phyloP scores from a whole-genome alignment of 768 basidiomycete species.

The Lenzites betulinus region DNA sequence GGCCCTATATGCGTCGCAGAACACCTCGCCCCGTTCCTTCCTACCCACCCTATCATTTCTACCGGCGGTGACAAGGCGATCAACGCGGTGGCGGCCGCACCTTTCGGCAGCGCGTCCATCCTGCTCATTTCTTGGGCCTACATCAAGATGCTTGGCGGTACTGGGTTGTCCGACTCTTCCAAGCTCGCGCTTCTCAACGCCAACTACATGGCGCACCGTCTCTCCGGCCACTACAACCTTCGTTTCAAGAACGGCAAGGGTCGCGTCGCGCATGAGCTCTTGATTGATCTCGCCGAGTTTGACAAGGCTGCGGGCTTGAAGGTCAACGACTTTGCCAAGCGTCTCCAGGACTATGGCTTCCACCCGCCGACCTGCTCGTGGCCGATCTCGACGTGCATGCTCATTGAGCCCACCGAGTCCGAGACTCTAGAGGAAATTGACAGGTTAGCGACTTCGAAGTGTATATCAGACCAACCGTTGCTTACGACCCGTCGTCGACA shows the following conservation, averaged over 20 bases:
- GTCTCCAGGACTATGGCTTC: constrained; percentile 93
- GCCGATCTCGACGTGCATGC: constrained; percentile 97
- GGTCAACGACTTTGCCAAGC: constrained; percentile 95
- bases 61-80: constrained; percentile 74
- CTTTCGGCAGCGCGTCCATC: constrained; percentile 94
- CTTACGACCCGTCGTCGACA: constrained; percentile 28
- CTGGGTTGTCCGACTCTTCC: constrained; percentile 83
- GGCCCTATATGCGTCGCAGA: constrained; percentile 95
- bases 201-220: constrained; percentile 94
- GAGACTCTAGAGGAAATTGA: constrained; percentile 94
- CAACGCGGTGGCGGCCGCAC: constrained; percentile 86
- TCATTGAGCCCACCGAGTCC: constrained; percentile 97
- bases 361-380: constrained; percentile 98
- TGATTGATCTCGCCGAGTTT: constrained; percentile 96
- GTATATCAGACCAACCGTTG: not conserved
- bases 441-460: constrained; percentile 44
- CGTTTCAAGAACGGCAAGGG: constrained; percentile 90
- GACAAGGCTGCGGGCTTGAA: constrained; percentile 88
- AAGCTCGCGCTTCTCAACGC: constrained; percentile 90
- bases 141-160: constrained; percentile 98
- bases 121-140: constrained; percentile 98
- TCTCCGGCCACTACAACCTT: constrained; percentile 81
- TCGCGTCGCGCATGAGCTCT: constrained; percentile 92
- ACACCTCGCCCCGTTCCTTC: constrained; percentile 94
- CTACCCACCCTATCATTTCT: constrained; percentile 76